phyloP scores from a whole-genome alignment of 2,329 filamentous ascomycete species.

The Trichoderma arundinaceum region DNA sequence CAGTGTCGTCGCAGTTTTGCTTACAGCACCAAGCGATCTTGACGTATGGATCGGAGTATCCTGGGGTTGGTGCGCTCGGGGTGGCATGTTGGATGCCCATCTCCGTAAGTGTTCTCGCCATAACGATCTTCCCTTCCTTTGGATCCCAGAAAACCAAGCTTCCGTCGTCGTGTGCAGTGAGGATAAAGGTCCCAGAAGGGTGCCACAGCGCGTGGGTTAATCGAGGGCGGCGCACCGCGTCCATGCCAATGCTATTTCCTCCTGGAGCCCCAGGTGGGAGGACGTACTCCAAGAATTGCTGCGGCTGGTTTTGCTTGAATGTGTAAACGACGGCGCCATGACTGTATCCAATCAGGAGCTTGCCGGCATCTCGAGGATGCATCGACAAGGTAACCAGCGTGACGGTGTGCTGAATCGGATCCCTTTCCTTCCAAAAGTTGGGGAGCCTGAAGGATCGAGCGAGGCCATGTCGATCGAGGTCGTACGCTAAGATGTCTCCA shows the following conservation, averaged over 20 bases:
- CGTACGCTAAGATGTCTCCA: slow-evolving; percentile 90
- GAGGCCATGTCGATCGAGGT: slow-evolving; percentile 80
- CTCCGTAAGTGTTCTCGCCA: slow-evolving; percentile 80
- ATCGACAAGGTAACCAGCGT: slow-evolving; percentile 79
- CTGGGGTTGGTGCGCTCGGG: slow-evolving; percentile 56
- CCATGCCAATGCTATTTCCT: slow-evolving; percentile 69
- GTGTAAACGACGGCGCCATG: slow-evolving; percentile 89
- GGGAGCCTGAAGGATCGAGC: slow-evolving; percentile 76
- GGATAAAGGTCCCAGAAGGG: slow-evolving; percentile 86
- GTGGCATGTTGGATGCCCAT: slow-evolving; percentile 73
- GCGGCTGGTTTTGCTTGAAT: slow-evolving; percentile 85
- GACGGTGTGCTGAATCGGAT: slow-evolving; percentile 65
- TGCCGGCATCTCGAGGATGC: slow-evolving; percentile 91
- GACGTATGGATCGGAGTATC: slow-evolving; percentile 74
- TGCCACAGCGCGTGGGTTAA: slow-evolving; percentile 91
- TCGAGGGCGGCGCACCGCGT: slow-evolving; percentile 70
- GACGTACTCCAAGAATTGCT: slow-evolving; percentile 82
- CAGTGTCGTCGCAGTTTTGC: slow-evolving; percentile 90
- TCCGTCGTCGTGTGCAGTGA: slow-evolving; percentile 87
- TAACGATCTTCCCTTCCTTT: slow-evolving; percentile 82
- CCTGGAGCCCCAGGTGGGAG: slow-evolving; percentile 83
- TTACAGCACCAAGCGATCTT: slow-evolving; percentile 93
- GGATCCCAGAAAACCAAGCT: slow-evolving; percentile 94
- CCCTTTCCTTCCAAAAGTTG: slow-evolving; percentile 81
- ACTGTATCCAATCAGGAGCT: slow-evolving; percentile 86